Evolutionary conservation across 768 basidiomycete genomes (phyloP), one percentile per base, ranked within the genome.

Genomic region (Calocybe indica): DNA sequence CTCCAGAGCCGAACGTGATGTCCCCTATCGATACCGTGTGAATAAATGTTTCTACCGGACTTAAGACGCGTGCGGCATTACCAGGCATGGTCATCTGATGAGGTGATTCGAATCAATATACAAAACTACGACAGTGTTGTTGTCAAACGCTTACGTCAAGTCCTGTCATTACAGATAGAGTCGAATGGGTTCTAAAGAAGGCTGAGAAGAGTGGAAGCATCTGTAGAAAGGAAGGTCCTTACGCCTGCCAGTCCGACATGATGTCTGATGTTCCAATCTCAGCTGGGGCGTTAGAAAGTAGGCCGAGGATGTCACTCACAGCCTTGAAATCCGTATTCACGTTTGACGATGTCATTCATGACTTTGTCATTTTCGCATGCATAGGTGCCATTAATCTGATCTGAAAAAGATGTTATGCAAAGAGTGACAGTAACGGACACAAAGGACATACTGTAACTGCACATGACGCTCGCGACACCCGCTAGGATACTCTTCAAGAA

Each of bases 231-330:
- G 6, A 22, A 37, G 29, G 5, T 28, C 56, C 73, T 58, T 57
- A 75, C 72, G 83, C 86, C 40, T 61, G 55, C 86, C 87, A 89
- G 62, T 89, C 88, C 9, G 82, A 82, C 80, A 86, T 79, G 43
- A 89, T 74, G 58, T 73, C 78, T 78, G 48, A 6, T 14, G 35
- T 22, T 22, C 22, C 29, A 15, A 12, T 47, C 30, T 46, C 3
- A 40, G 33, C 8, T 14, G 13, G 8, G 8, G 22, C 35, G 42
- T 14, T 1, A 15, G 43, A 7, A 11, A 14, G 43, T 22, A 5
- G 5, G 6, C n/a, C 5, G n/a, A 12, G 8, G 33, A 42, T 34
- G 2, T 1, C 22, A 67, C 75, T 58, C 50, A 78, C 74, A 85
- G 36, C 87, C 88, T 65, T 85, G 84, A 72, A 89, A 91, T 7